These are phyloP conservation scores for Pestalotiopsis sp. DNA, from an alignment of 2,329 filamentous ascomycete genomes.

Conservation along the genomic window DNA sequence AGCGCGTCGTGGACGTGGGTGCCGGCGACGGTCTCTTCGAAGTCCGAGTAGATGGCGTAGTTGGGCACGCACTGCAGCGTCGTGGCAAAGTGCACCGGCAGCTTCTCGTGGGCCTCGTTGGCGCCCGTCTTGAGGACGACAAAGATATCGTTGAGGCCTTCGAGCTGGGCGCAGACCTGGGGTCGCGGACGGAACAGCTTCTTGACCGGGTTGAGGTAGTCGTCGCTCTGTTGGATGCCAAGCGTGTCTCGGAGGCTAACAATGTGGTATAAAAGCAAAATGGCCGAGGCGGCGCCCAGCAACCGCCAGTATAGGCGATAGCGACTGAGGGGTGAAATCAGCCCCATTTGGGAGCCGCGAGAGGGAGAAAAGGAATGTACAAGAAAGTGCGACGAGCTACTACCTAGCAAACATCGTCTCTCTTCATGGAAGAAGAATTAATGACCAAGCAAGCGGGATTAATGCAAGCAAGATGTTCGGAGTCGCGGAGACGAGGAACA, in stretches of 20 bases:
- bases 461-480: background rate
- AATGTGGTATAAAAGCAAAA: conserved; percentile 8
- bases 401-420: background rate
- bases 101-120: conserved; percentile 56
- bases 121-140: conserved; percentile 63
- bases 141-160: conserved; percentile 53
- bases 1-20: conserved; percentile 54
- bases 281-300: background rate
- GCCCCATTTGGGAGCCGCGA: background rate
- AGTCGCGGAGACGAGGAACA: background rate
- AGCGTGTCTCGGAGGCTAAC: background rate
- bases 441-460: background rate
- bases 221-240: background rate
- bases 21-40: conserved; percentile 53
- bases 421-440: background rate
- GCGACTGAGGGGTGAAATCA: conserved; percentile 1
- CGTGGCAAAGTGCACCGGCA: conserved; percentile 56
- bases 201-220: conserved; percentile 1
- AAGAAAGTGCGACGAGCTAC: background rate
- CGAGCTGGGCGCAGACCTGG: conserved; percentile 20
- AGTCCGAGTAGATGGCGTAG: conserved; percentile 62
- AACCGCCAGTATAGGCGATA: conserved; percentile 9
- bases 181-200: background rate
- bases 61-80: conserved; percentile 59
- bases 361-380: background rate